These are phyloP conservation scores for Talaromyces rugulosus DNA, from an alignment of 2,329 filamentous ascomycete species.

Conservation along the genomic window DNA sequence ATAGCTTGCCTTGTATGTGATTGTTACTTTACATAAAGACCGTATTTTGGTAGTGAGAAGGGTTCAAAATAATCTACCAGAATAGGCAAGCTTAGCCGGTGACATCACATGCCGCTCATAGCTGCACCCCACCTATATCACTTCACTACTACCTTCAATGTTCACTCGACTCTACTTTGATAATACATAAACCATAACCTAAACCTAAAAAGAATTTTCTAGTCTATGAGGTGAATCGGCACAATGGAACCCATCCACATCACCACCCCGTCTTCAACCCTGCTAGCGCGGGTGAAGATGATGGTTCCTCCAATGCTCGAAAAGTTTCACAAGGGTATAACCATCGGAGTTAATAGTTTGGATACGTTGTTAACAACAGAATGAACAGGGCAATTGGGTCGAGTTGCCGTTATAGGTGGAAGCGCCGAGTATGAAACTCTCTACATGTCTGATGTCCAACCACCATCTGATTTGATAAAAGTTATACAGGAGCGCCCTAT, in stretches of 20 bases:
- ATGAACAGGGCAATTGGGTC: slow-evolving; percentile 74
- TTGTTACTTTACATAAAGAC: background rate
- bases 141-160: background rate
- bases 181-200: background rate
- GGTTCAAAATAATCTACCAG: background rate
- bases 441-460: background rate
- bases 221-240: no score
- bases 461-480: slow-evolving; percentile 16
- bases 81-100: background rate
- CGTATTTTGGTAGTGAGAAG: background rate
- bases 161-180: background rate
- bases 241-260: slow-evolving; percentile 39
- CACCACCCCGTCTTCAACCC: slow-evolving; percentile 66
- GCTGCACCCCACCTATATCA: slow-evolving; percentile 63
- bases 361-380: slow-evolving; percentile 3
- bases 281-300: slow-evolving; percentile 76
- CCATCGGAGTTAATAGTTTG: background rate
- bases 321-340: slow-evolving; percentile 87
- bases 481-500: slow-evolving; percentile 93
- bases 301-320: slow-evolving; percentile 94
- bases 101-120: slow-evolving; percentile 11
- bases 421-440: slow-evolving; percentile 65
- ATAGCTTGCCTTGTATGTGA: background rate
- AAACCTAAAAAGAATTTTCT: background rate
- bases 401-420: slow-evolving; percentile 89